Base-by-base conservation (phyloP, 305 asterid genomes). In the Lippia alba region DNA sequence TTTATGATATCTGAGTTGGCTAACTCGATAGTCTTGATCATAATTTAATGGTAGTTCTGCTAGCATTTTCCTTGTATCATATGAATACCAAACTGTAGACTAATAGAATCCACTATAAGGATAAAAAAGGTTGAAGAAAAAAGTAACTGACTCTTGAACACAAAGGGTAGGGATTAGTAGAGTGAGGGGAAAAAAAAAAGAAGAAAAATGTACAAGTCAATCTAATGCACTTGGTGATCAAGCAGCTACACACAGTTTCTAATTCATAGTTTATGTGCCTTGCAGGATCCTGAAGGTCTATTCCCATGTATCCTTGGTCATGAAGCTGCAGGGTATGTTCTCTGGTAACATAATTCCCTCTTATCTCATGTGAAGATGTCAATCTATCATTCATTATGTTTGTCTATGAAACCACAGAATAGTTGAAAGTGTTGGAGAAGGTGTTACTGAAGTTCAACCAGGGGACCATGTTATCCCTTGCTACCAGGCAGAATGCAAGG, bases 381-480 rank as follows among this genome's bases (percentile, higher is more conserved):
- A 50, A 40, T 41, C 58, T 6, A 32, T 34, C 12, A 16, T 12
- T 66, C 14, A 8, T 6, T 76, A 11, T 41, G 34, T 56, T 74
- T 69, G 12, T 40, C 5, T 57, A 49, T 76, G 79, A 44, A 60
- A 66, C 69, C 73, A 56, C 92, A 92, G 99, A 67, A 84, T 95
- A 67, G 96, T 95, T 36, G 99, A 92, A 80, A 95, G 99, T 77
- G 96, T 92, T 67, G 99, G 99, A 20, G 98, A 90, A 81, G 99
- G 99, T 51, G 98, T 95, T 72, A 85, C 94, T 54, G 95, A 89
- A 39, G 96, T 90, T 75, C 85, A 90, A 76, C 85, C 93, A 8
- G 99, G 97, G 18, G 99, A 95, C 81, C 99, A 90, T 77, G 99
- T 95, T 54, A 95, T 95, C 83, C 99, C 99, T 56, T 95, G 99